Evolutionary conservation across 1,284 basidiomycete genomes (phyloP).

Genomic region (Ganoderma lingzhi): DNA sequence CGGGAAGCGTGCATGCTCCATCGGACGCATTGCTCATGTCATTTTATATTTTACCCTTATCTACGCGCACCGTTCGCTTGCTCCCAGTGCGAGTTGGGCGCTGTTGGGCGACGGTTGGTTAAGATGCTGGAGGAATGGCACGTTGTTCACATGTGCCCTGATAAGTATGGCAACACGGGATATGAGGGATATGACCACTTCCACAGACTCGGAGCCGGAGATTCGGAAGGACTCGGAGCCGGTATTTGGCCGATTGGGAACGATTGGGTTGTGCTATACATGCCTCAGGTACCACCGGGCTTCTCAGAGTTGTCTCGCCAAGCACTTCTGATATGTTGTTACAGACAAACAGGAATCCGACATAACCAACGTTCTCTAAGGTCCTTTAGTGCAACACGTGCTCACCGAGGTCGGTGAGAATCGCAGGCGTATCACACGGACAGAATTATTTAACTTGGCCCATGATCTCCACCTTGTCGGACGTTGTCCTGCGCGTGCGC

Average conservation of each 20-base stretch:
- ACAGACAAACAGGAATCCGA: background rate
- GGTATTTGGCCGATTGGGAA: background rate
- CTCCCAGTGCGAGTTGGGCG: background rate
- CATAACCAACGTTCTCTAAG: conserved; percentile 4
- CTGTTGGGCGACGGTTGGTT: background rate
- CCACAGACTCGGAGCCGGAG: too few species aligned
- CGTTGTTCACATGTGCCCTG: background rate
- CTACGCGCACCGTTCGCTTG: background rate
- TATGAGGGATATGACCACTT: too few species aligned
- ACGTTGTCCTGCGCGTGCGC: background rate
- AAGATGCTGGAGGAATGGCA: background rate
- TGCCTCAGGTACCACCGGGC: background rate
- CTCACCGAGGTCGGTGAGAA: background rate
- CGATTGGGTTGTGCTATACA: background rate
- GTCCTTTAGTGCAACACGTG: background rate
- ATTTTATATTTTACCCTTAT: background rate
- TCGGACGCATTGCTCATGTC: background rate
- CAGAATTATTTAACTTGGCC: background rate
- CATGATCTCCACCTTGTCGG: background rate
- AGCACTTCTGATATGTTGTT: conserved; percentile 4
- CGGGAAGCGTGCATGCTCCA: background rate
- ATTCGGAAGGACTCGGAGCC: background rate
- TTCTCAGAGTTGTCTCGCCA: background rate
- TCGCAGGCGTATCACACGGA: background rate
- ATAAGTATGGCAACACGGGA: background rate